A percentile compares a stretch with the other conserved stretches of the same genome.
Conservation (phyloP, 2,329 filamentous ascomycete genomes). For the Periconia digitata region DNA sequence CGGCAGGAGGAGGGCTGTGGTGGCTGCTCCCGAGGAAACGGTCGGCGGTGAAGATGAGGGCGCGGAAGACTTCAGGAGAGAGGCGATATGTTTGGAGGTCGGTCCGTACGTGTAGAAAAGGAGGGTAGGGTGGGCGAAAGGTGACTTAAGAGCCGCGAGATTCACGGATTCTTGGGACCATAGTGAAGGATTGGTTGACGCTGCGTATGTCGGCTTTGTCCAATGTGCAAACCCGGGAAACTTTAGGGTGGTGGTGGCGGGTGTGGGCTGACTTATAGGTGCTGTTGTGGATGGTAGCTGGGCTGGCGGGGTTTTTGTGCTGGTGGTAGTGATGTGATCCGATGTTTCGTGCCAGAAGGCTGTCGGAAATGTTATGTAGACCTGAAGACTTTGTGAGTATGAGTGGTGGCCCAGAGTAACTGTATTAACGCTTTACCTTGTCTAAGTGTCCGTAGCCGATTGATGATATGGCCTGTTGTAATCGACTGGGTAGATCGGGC, state of each 20-base stretch:
- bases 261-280: constrained; percentile 12
- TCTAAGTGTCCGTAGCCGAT: constrained; percentile 72
- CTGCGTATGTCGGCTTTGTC: constrained; percentile 69
- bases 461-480: constrained; percentile 63
- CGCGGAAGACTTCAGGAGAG: constrained; percentile 28
- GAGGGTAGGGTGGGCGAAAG: constrained; percentile 72
- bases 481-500: constrained; percentile 59
- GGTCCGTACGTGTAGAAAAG: constrained; percentile 78
- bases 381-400: constrained; percentile 22
- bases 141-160: constrained; percentile 64
- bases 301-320: constrained; percentile 27
- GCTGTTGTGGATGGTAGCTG: neutral
- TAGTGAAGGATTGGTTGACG: constrained; percentile 59
- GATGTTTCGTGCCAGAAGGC: constrained; percentile 70
- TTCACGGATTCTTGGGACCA: constrained; percentile 82
- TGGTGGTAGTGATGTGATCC: constrained; percentile 39
- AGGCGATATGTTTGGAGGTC: constrained; percentile 35
- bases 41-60: constrained; percentile 40
- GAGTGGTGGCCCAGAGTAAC: constrained; percentile 21
- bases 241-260: constrained; percentile 33
- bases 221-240: constrained; percentile 74
- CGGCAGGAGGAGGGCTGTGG: constrained; percentile 56
- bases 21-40: too few species aligned
- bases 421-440: constrained; percentile 52
- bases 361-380: constrained; percentile 64